Percentiles rank a stretch among this genome's conserved stretches.
phyloP scores from a whole-genome alignment of 768 basidiomycete genomes.

The Podaxis mareebaensis region DNA sequence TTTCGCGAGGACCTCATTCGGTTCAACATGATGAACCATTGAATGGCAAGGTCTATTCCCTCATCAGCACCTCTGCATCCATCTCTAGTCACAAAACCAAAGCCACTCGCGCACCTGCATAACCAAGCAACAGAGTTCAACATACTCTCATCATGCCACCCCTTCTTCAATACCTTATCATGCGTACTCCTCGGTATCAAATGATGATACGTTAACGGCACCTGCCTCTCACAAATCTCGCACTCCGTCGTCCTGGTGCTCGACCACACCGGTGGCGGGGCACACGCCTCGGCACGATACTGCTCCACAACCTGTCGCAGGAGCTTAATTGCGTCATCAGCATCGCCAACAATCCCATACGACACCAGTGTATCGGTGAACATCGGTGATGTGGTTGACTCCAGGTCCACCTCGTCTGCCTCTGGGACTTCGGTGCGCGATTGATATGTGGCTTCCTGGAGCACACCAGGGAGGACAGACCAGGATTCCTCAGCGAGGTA shows the following conservation, averaged over 20 bases:
- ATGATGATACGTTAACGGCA: conserved; percentile 62
- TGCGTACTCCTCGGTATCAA: conserved; percentile 57
- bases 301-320: conserved; percentile 40
- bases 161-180: conserved; percentile 54
- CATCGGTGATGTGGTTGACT: conserved; percentile 40
- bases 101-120: conserved; percentile 40
- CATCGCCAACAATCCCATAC: conserved; percentile 44
- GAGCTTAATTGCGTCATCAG: conserved; percentile 40
- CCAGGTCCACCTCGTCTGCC: conserved; percentile 34
- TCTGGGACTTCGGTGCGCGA: conserved; percentile 22
- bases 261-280: conserved; percentile 53
- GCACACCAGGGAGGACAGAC: conserved; percentile 36
- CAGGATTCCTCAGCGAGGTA: conserved; percentile 56
- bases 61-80: not conserved
- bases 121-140: conserved; percentile 63
- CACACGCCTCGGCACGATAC: conserved; percentile 46
- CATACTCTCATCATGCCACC: conserved; percentile 54
- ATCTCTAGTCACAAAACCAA: conserved; percentile 10
- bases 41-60: not conserved
- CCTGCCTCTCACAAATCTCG: conserved; percentile 59
- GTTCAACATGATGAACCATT: conserved; percentile 20
- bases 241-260: conserved; percentile 53
- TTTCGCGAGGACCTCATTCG: conserved; percentile 51
- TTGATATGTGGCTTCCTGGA: conserved; percentile 42
- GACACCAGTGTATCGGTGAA: conserved; percentile 53